Conservation (phyloP, 768 basidiomycete genomes). For the Kwoniella shandongensis region DNA sequence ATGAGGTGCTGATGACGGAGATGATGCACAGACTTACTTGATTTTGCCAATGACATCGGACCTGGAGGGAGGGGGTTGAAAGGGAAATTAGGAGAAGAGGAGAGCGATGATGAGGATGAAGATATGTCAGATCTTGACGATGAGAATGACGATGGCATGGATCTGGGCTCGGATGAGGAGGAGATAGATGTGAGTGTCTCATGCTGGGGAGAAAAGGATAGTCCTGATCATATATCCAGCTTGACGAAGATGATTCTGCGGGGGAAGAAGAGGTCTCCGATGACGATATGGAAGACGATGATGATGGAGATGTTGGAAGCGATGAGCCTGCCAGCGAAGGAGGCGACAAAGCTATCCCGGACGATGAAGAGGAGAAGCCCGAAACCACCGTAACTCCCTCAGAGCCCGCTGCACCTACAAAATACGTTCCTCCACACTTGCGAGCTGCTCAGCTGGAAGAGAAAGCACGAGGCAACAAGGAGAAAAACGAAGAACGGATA, state of each 20-base stretch:
- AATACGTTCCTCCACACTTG: conserved; percentile 80
- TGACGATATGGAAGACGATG: conserved; percentile 35
- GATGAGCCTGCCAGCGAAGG: conserved; percentile 15
- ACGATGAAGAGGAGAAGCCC: neutral
- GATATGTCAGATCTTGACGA: conserved; percentile 23
- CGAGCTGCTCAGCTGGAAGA: conserved; percentile 56
- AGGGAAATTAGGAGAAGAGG: conserved; percentile 22
- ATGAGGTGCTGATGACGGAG: too few species aligned
- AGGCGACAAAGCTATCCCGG: neutral
- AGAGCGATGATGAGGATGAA: conserved; percentile 45
- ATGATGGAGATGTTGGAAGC: conserved; percentile 15
- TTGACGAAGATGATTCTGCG: conserved; percentile 45
- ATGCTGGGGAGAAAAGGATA: too few species aligned
- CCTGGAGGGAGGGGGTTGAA: conserved; percentile 36
- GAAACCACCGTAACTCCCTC: neutral
- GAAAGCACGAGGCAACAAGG: conserved; percentile 47
- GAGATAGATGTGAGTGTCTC: conserved; percentile 2
- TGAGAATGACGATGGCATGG: neutral
- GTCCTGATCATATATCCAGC: too few species aligned
- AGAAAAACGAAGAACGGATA: conserved; percentile 54
- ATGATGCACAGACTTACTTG: conserved; percentile 43
- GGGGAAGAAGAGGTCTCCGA: conserved; percentile 55
- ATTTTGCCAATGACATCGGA: conserved; percentile 47
- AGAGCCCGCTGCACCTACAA: conserved; percentile 44
- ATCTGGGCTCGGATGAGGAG: neutral